Base-by-base conservation (phyloP, 73 alveolate genomes). In the Paramecium pentaurelia region DNA sequence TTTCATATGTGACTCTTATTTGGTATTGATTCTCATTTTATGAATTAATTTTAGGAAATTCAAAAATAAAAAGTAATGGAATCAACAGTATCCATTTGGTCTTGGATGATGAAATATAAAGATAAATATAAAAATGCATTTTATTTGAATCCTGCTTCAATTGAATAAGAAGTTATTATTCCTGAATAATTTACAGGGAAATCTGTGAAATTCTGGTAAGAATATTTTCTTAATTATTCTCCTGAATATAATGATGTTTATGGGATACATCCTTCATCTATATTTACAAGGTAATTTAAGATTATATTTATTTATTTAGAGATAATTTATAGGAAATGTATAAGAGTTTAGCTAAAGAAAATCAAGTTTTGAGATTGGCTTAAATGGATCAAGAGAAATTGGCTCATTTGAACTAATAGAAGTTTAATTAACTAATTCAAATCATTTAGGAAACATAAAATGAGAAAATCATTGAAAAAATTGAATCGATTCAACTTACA, bases 11-110 rank as follows among this genome's bases (percentile, higher is more conserved):
- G 88, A 89, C 30, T 71, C 85, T 6, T 89, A 36, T 28, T 38
- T 64, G 49, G 93, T 87, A 87, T 44, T 58, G 32, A 16, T 16
- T 49, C 9, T 54, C 32, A 54, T 8, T 18, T 54, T 54, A n/a
- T 11, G n/a, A 18, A 34, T 40, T 16, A 6, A 14, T 8, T 71
- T 14, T 45, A 80, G 75, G 91, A 80, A 80, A 27, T 47, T 7
- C 22, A 34, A 32, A 80, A 80, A 80, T 11, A 45, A 49, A 80
- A 45, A 49, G 75, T 80, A 8, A 80, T 80, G 47, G 91, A 80
- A 27, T 34, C 47, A n/a, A 80, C 91, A 6, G 91, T 80, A 3
- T 80, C 91, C n/a, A 80, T 80, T 11, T 80, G 91, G 91, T 80
- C 91, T 20, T 80, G 91, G 91, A 44, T 80, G 47, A 9, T 47